Evolutionary conservation across 768 basidiomycete genomes (phyloP), one percentile per base, ranked within the genome.

Genomic region (Amanita molliuscula): DNA sequence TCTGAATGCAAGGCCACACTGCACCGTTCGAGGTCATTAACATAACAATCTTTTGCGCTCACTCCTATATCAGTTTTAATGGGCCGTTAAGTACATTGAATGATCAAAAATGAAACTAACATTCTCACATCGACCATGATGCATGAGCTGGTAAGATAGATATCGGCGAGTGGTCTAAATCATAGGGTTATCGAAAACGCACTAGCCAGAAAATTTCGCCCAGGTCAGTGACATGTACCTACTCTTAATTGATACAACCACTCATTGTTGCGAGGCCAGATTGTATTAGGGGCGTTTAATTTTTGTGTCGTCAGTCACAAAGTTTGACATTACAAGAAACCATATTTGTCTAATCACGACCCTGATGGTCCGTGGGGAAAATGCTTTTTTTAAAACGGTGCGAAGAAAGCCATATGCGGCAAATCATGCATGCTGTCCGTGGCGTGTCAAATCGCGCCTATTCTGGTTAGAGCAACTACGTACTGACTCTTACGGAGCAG

Each of bases 291-390:
- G 10, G 69, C 70, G 57, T 76, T 72, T 47, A 76, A 49, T 57
- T 76, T 76, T 65, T 76, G 76, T 73, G 76, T 59, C 55, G 48
- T 65, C 65, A 31, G 70, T 67, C 18, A 55, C 53, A 53, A 72
- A 70, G 3, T 20, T 69, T n/a, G n/a, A n/a, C 72, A 48, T 65
- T 65, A 59, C 75, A 77, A 10, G 70, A 70, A 25, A 73, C 62
- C 74, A 77, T 76, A 56, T 75, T 75, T n/a, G 71, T 75, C 23
- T 70, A 71, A 18, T 75, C 68, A 23, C 72, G 74, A 3, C 75
- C 74, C 58, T 70, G 63, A 58, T 75, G 76, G 55, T 75, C 75
- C 72, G 41, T 49, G 48, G 38, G 38, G 33, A 47, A 47, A 41
- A 16, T 16, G 13, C 29, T 21, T 41, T 18, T 18, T 41, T 41